Conservation (phyloP, 805 yeast species). For the Pichia manshurica region DNA sequence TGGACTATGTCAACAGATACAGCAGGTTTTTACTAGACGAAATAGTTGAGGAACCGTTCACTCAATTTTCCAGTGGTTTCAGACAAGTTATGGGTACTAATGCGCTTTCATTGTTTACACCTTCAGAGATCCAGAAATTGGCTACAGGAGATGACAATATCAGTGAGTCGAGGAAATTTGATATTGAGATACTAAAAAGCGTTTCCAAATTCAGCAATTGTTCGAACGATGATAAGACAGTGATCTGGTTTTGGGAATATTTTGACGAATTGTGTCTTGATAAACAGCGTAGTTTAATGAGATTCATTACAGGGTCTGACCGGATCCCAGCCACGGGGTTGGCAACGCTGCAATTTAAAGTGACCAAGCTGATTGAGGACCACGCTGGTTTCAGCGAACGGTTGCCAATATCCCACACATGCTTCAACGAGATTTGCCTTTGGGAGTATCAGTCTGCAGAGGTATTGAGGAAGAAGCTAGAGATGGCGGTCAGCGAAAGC, state of each 20-base stretch:
- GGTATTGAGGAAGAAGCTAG: conserved; percentile 52
- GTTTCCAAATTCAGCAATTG: conserved; percentile 75
- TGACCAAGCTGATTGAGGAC: conserved; percentile 39
- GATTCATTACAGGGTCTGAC: conserved; percentile 86
- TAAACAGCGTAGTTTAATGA: conserved; percentile 58
- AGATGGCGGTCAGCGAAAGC: conserved; percentile 68
- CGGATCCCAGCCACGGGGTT: conserved; percentile 91
- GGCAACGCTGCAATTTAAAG: conserved; percentile 63
- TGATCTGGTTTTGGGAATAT: conserved; percentile 87
- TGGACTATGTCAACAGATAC: conserved; percentile 57
- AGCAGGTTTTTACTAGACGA: conserved; percentile 54
- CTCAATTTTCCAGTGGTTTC: conserved; percentile 66
- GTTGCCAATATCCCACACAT: conserved; percentile 86
- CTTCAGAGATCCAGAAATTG: conserved; percentile 74
- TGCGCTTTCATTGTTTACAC: conserved; percentile 71
- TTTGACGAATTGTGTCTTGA: conserved; percentile 39
- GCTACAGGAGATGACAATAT: conserved; percentile 63
- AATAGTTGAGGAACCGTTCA: conserved; percentile 47
- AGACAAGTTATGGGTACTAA: conserved; percentile 71
- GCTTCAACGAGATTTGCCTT: conserved; percentile 84
- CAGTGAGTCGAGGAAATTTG: conserved; percentile 39
- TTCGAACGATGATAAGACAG: conserved; percentile 33
- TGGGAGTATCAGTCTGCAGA: conserved; percentile 55
- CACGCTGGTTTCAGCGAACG: conserved; percentile 34
- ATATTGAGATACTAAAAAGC: conserved; percentile 57